Evolutionary conservation across 768 basidiomycete species (phyloP).

Genomic region (Lyophyllum shimeji): DNA sequence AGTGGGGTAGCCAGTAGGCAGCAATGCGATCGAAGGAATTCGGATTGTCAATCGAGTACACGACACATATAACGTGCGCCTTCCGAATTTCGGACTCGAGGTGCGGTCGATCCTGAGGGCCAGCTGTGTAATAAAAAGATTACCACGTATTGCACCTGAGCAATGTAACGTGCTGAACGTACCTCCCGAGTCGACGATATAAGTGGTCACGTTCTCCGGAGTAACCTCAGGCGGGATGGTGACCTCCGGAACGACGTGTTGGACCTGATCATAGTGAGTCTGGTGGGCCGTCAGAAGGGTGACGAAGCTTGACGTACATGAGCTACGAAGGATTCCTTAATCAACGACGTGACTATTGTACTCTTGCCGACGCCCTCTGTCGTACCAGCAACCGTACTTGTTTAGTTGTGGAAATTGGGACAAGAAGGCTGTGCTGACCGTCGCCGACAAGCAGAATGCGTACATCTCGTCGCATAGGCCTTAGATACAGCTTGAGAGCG

Average conservation of each 20-base stretch:
- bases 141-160: slow-evolving; percentile 5
- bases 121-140: slow-evolving; percentile 49
- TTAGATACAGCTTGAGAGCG: slow-evolving; percentile 9
- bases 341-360: slow-evolving; percentile 94
- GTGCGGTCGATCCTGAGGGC: slow-evolving; percentile 81
- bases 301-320: slow-evolving; percentile 52
- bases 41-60: slow-evolving; percentile 95
- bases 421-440: slow-evolving; percentile 50
- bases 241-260: slow-evolving; percentile 94
- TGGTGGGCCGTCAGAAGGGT: slow-evolving; percentile 2
- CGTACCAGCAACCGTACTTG: slow-evolving; percentile 13
- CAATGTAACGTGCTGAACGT: slow-evolving; percentile 25
- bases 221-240: slow-evolving; percentile 98
- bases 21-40: slow-evolving; percentile 97
- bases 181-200: slow-evolving; percentile 98
- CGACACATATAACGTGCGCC: slow-evolving; percentile 97
- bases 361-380: slow-evolving; percentile 97
- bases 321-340: slow-evolving; percentile 92
- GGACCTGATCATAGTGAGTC: slow-evolving; percentile 57
- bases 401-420: slow-evolving; percentile 10
- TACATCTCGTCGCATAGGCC: slow-evolving; percentile 84
- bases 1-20: slow-evolving; percentile 96
- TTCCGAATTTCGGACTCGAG: slow-evolving; percentile 95
- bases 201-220: slow-evolving; percentile 96
- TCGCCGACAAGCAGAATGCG: slow-evolving; percentile 93